Base-by-base conservation (phyloP, 352 stramenopile genomes). In the Globisporangium nagaii region DNA sequence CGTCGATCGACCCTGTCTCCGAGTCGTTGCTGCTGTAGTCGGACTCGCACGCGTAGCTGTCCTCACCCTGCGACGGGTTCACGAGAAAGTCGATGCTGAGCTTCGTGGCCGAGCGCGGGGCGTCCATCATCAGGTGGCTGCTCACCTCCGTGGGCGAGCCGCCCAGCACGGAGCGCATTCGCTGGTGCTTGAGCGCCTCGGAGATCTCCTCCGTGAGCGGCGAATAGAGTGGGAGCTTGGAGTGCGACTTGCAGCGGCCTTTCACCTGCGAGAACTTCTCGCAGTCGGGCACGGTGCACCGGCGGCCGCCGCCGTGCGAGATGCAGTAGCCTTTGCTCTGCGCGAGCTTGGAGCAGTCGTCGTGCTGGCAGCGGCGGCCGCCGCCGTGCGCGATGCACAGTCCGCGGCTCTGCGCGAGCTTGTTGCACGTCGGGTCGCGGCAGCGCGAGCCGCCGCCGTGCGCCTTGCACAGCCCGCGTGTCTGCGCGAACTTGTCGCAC, bases 241-340 rank as follows among this genome's bases (percentile, higher is more conserved):
- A 89, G 66, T 93, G 83, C 31, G 77, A 86, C 71, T 93, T 93
- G 68, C 83, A 93, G 20, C 82, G 82, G 22, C 83, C 83, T 37
- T 90, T 90, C 55, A 93, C 82, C 57, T 93, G 83, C n/a, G 83
- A 90, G 54, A 93, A 93, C 70, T 93, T 93, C 51, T 90, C 71
- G 58, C 86, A 95, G 63, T 82, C 75, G 2, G 69, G 58, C 25
- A 90, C 75, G 20, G 66, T 82, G 62, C 83, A 93, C 1, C 83
- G 80, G 0, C 80, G 82, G 5, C 83, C 83, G 24, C 83, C 83
- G 32, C 83, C 82, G 60, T 93, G 82, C 19, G 82, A 86, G 50
- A 93, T 90, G 71, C 82, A 93, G 58, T 84, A 88, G 9, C 82
- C 82, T 48, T 87, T 87, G 52, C 68, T 88, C 65, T 93, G 81